Conservation (phyloP, 805 yeast species). For the Millerozyma miso region DNA sequence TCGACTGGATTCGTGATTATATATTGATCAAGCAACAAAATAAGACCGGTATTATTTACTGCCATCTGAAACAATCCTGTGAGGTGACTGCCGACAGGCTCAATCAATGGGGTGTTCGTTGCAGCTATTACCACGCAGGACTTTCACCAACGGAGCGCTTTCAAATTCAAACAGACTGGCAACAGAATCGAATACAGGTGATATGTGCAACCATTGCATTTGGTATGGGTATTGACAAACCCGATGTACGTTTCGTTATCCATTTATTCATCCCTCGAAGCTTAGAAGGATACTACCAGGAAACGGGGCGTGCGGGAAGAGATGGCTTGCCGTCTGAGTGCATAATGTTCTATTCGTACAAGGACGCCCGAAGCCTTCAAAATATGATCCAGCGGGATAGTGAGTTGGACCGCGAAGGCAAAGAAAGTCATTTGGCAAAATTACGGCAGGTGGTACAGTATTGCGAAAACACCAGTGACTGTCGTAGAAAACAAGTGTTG, state of each 20-base stretch:
- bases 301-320: conserved; percentile 97
- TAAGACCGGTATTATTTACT: conserved; percentile 85
- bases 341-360: conserved; percentile 72
- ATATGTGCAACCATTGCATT: conserved; percentile 98
- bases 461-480: conserved; percentile 87
- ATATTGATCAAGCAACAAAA: conserved; percentile 48
- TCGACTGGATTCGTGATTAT: conserved; percentile 57
- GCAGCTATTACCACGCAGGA: conserved; percentile 92
- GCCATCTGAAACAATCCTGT: conserved; percentile 86
- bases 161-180: conserved; percentile 79
- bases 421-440: conserved; percentile 73
- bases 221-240: conserved; percentile 98
- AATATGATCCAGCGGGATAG: conserved; percentile 73
- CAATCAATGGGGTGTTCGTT: conserved; percentile 54
- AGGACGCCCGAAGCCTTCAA: conserved; percentile 75
- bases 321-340: conserved; percentile 85
- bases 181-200: conserved; percentile 60
- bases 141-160: conserved; percentile 74
- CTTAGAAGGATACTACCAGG: conserved; percentile 95
- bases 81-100: conserved; percentile 72
- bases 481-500: conserved; percentile 83
- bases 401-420: conserved; percentile 57
- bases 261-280: conserved; percentile 87
- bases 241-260: conserved; percentile 88
- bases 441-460: conserved; percentile 82